phyloP scores from a whole-genome alignment of 2,329 filamentous ascomycete species.

The Aspergillus flavus region DNA sequence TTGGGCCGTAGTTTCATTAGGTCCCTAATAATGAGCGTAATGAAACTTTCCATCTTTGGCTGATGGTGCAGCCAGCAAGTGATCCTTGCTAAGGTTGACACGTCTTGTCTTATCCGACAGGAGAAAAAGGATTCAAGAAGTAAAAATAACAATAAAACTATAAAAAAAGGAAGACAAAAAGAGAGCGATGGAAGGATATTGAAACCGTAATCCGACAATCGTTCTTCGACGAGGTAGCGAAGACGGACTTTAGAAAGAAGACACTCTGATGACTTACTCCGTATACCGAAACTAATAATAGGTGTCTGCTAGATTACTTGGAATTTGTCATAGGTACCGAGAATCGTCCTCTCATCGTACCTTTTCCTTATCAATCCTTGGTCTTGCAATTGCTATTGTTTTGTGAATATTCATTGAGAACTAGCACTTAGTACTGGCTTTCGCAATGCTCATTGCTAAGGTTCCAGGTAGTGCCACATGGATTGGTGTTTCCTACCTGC shows the following conservation, averaged over 20 bases:
- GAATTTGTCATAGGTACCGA: background rate
- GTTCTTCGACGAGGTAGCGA: background rate
- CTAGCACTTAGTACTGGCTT: background rate
- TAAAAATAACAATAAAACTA: conserved; percentile 8
- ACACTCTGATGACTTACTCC: background rate
- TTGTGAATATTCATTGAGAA: background rate
- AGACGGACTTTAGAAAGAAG: background rate
- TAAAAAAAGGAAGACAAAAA: background rate
- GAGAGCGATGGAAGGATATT: background rate
- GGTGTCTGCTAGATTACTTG: background rate
- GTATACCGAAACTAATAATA: background rate
- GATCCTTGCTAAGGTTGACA: conserved; percentile 24
- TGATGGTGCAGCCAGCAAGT: conserved; percentile 7
- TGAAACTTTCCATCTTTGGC: conserved; percentile 1
- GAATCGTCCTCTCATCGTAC: background rate
- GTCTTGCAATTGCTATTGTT: background rate
- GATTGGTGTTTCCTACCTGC: background rate
- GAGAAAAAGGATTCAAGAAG: background rate
- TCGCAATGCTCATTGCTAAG: background rate
- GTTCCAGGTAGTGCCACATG: conserved; percentile 1
- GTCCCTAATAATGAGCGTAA: conserved; percentile 4
- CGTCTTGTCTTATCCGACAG: conserved; percentile 10
- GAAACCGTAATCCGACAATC: background rate
- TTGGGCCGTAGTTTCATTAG: conserved; percentile 21
- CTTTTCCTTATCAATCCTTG: background rate